Evolutionary conservation across 805 yeast species (phyloP), one percentile per base, ranked within the genome.

Genomic region (Priceomyces carsonii): DNA sequence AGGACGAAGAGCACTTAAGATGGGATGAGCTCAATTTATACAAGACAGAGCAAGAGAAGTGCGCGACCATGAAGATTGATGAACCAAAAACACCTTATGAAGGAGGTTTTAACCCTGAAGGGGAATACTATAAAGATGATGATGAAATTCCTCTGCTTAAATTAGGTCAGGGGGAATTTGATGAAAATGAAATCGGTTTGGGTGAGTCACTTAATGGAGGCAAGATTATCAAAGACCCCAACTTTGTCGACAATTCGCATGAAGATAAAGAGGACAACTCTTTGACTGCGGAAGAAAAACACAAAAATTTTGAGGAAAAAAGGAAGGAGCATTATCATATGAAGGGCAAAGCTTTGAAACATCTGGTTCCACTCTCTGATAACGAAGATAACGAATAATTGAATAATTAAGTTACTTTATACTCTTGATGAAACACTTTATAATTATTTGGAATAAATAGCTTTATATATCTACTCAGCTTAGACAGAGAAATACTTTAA

Each of bases 31-130:
- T 80, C 42, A 90, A 90, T 51, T 59, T 90, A 35, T 76, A 73
- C 33, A 76, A 74, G 33, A 74, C 86, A 3, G 95, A 89, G 53
- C 85, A 78, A 55, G 86, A 83, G 47, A 79, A 79, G 58, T 60
- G 73, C 8, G 76, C 88, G 15, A 82, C 86, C 18, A 82, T 82
- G 88, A 80, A 81, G 49, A 87, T 90, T 28, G 95, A 87, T 53
- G 97, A 90, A 57, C 97, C 97, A 15, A 90, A 90, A 67, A 90
- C 97, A 1, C 97, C 97, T 4, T 90, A 84, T 51, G 95, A 86
- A 55, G 95, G 93, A 8, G 95, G 95, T 1, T 83, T 86, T 18
- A 81, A 84, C 50, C 90, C 93, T 1, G 70, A 75, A 35, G 87
- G 86, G 20, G 95, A 89, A 50, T 84, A 85, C 53, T 87, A 88